Evolutionary conservation across 768 basidiomycete species (phyloP), one percentile per base, ranked within the genome.

Genomic region (Psilocybe azurescens): DNA sequence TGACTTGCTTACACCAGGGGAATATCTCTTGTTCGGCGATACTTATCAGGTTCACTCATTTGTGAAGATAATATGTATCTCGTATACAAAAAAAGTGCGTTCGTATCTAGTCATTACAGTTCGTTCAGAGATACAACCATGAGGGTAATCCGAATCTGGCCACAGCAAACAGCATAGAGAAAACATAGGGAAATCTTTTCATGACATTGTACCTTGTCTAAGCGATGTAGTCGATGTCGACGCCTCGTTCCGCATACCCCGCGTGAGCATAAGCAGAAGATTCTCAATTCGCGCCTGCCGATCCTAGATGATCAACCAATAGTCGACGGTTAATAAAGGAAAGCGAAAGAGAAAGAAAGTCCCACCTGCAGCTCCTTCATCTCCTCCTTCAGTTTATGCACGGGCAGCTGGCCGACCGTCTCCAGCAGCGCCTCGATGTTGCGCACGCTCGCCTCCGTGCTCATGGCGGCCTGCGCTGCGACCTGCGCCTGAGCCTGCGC

Each of bases 311-410:
- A 24, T 2, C 24, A 24, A 24, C 2, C 24, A 24, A 24, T 24
- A 24, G 2, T 2, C 39, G 20, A 8, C 2, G 6, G 9, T 13
- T 30, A 18, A 53, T 1, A 30, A n/a, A 14, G 32, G 11, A 18
- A n/a, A 29, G 14, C 24, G 36, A 11, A 5, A 24, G 10, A 50
- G 29, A 44, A 52, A 33, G 32, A 59, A 44, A 60, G 38, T 73
- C 80, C 52, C 49, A 90, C 90, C 82, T 91, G 90, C 30, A 94
- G 73, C 70, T 94, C 93, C 71, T 87, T 91, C 85, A 95, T 89
- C 73, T 94, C 91, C 2, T 89, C 89, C 73, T 85, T 89, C 39
- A 95, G 75, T 63, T 75, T 82, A 38, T 83, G 80, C 18, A 92
- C 83, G 6, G 92, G 91, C 63, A 91, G 65, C 47, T 83, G 80